Conservation (phyloP, 2,329 filamentous ascomycete genomes). For the Exophiala sp. region DNA sequence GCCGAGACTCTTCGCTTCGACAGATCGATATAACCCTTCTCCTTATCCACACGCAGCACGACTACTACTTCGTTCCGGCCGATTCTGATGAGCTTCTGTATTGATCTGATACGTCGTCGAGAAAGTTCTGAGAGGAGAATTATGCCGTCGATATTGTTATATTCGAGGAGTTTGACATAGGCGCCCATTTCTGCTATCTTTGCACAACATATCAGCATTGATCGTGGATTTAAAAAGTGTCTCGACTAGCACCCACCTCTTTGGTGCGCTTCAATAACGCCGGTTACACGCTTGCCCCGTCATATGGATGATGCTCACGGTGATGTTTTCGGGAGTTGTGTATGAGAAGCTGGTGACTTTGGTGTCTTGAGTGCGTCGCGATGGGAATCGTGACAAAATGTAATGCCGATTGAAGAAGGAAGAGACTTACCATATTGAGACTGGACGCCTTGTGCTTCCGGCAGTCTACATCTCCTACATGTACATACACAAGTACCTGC, state of each 20-base stretch:
- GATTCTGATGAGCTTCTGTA: constrained; percentile 97
- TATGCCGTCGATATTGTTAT: constrained; percentile 99
- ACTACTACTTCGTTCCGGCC: constrained; percentile 98
- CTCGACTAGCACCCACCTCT: constrained; percentile 58
- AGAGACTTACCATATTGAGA: too few relatives aligned
- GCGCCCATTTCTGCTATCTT: constrained; percentile 99
- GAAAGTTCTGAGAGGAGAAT: constrained; percentile 97
- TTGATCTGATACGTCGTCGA: constrained; percentile 94
- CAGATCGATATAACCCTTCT: constrained; percentile 99
- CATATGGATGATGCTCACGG: too few relatives aligned
- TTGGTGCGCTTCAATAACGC: too few relatives aligned
- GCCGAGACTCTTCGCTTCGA: constrained; percentile 97
- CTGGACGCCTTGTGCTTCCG: too few relatives aligned
- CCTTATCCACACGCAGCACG: constrained; percentile 97
- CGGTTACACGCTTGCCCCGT: too few relatives aligned
- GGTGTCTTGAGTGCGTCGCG: too few relatives aligned
- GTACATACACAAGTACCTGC: too few relatives aligned
- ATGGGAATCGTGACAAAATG: too few relatives aligned
- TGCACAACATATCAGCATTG: constrained; percentile 3
- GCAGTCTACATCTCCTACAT: too few relatives aligned
- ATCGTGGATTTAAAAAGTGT: not conserved
- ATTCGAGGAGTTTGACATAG: constrained; percentile 98
- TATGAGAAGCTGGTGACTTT: too few relatives aligned
- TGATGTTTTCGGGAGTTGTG: too few relatives aligned
- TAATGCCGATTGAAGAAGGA: too few relatives aligned